Evolutionary conservation across 306 rosid species (phyloP), one percentile per base, ranked within the genome.

Genomic region (Trifolium subterraneum): DNA sequence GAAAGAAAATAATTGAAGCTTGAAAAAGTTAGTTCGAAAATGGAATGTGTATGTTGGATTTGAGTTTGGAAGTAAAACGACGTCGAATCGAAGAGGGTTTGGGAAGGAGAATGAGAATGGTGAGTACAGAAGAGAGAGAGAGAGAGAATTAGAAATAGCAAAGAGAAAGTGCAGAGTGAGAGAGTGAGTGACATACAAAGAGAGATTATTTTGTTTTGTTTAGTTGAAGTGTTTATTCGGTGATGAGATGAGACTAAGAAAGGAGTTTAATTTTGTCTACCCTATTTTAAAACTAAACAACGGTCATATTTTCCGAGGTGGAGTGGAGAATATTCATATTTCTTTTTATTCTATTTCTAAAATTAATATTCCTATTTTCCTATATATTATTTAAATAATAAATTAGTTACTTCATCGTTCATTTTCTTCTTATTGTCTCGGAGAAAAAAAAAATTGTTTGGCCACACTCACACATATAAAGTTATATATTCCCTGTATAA

Each of bases 21-120:
- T 73, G 9, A 0, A 22, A 22, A 22, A 10, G 12, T 39, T 39
- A 61, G 29, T 55, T 69, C 14, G 3, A n/a, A 61, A 68, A 41
- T 13, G 38, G 51, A 20, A 29, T 25, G 60, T 6, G 58, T 3
- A 2, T 18, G 63, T 16, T 2, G 25, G 64, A 22, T 20, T 59
- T 33, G 72, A 54, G 31, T 47, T 74, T 64, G 65, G 54, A 11
- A 62, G 48, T 15, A 64, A 61, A 77, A 64, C 72, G 80, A 35
- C 71, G 55, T 39, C 52, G 78, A 8, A 60, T 61, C 2, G 70
- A 31, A 29, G 42, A 7, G 27, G 22, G 73, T 68, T 68, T 29
- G 22, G 8, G 14, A n/a, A 10, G 5, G 8, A 27, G 44, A 61
- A 2, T 19, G 42, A 44, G 45, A 35, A 62, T 8, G 45, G n/a